Evolutionary conservation across 192 early-diverging fungal species (phyloP), one percentile per base, ranked within the genome.

Genomic region (Thamnidium elegans): DNA sequence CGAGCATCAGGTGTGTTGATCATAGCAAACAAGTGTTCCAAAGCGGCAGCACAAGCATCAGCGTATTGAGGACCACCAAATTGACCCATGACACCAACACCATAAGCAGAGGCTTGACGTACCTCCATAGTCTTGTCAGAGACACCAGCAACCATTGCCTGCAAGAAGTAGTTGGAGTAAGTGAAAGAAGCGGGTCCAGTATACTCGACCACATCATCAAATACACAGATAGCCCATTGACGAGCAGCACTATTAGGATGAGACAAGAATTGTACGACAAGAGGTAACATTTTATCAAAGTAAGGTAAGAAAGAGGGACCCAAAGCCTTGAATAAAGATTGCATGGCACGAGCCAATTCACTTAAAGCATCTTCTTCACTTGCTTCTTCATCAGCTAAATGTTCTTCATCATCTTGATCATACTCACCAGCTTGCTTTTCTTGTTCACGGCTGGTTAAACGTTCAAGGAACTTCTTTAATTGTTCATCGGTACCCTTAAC

Each of bases 321-420:
- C 56, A 94, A 90, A 3, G 86, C 79, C 68, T 87, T 86, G 62
- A 99, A 84, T 14, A 97, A 71, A 15, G 85, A 78, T 68, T 94
- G 91, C 61, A 99, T 75, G 6, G 89, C 83, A 47, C 86, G 85
- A 54, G 93, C 87, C 17, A 96, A 83, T 68, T 96, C 94, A 44
- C 84, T 85, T 36, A 99, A 66, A 59, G 93, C 82, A 67, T 87
- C 86, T 70, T 92, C 89, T 63, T 92, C 92, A 21, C 78, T 79
- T 52, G 79, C 83, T 68, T 94, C 90, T 50, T 97, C 96, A 66
- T 89, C 90, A 55, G 83, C 74, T 51, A 95, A 76, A 36, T 84
- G 82, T 67, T 97, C 95, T 66, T 97, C 97, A 65, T 95, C 94
- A 67, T 96, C 95, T 14, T 86, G 90, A 70, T 97, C 95, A 72